Base-by-base conservation (phyloP, 2,329 filamentous ascomycete genomes). In the Aspergillus fumigatiaffinis region DNA sequence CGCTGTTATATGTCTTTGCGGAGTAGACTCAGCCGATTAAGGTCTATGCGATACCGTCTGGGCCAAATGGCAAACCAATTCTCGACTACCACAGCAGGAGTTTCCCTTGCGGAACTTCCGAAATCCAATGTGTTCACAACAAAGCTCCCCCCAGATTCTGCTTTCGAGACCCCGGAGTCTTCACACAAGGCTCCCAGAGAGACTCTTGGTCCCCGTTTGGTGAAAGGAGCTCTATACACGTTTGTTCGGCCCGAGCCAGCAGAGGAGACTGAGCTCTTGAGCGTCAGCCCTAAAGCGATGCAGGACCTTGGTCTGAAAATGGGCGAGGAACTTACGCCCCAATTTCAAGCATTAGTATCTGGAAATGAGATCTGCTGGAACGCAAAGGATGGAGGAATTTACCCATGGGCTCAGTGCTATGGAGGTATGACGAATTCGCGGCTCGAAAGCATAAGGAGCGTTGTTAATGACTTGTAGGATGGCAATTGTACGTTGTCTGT, bases 371-470 rank as follows among this genome's bases (percentile, higher is more conserved):
- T 97, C 14, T 84, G 89, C 55, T 93, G 92, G 51, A 84, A 91
- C 62, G 84, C 88, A 57, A 82, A 86, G 25, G 78, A 85, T 57
- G 88, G 89, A 21, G 88, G 89, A n/a, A 86, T 94, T 47, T 99
- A 99, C 72, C 93, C 94, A 0, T 99, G 94, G 94, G 92, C 94
- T 32, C 94, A 99, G 76, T 97, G 94, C 77, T 99, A 99, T 73
- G 94, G 94, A 56, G 93, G 93, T 56, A 63, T 63, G 68, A 66
- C 86, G 83, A 68, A 82, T 87, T 69, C 86, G 14, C 52, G 8
- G 47, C 6, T n/a, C 26, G 28, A 51, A 42, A 41, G 14, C 17
- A 7, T 5, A 49, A 48, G 6, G 41, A 44, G 23, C 25, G 51
- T 62, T 59, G 29, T 59, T 71, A 55, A 67, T 29, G 46, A 26